These are phyloP conservation scores for Sporothrix luriei DNA, from an alignment of 2,329 filamentous ascomycete genomes.

Conservation along the genomic window DNA sequence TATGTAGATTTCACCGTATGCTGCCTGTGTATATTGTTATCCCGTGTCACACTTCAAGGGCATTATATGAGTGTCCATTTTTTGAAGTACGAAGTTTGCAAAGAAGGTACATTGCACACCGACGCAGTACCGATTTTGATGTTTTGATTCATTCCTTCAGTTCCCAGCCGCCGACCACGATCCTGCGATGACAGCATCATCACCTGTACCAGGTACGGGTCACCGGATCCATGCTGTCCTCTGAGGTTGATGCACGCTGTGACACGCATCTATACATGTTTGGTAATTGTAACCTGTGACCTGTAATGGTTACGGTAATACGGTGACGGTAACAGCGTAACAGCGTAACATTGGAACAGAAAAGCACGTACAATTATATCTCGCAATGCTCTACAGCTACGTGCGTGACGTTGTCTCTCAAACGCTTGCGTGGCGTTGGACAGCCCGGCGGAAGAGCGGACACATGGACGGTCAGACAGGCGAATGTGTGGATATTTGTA, in stretches of 20 bases:
- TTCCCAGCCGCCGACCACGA: not conserved
- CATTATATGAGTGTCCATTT: constrained; percentile 1
- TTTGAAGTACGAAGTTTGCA: not conserved
- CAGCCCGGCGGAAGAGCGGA: not conserved
- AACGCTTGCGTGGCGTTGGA: constrained; percentile 32
- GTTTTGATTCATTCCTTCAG: not conserved
- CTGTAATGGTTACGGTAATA: not conserved
- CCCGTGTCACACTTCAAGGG: not conserved
- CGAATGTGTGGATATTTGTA: no score
- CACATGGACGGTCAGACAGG: not conserved
- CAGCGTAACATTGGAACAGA: not conserved
- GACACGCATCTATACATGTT: not conserved
- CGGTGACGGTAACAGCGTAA: not conserved
- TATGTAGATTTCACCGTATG: not conserved
- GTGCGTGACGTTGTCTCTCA: constrained; percentile 2
- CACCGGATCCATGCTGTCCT: constrained; percentile 2
- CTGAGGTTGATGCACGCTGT: not conserved
- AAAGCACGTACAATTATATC: no score
- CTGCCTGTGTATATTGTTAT: not conserved
- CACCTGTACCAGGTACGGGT: constrained; percentile 5
- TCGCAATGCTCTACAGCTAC: not conserved
- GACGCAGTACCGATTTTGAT: no score
- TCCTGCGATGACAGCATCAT: not conserved
- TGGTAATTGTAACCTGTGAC: not conserved
- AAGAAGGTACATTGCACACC: no score